These are phyloP conservation scores for Phaeosphaeriaceae sp. DNA, from an alignment of 2,329 filamentous ascomycete genomes.

Conservation along the genomic window DNA sequence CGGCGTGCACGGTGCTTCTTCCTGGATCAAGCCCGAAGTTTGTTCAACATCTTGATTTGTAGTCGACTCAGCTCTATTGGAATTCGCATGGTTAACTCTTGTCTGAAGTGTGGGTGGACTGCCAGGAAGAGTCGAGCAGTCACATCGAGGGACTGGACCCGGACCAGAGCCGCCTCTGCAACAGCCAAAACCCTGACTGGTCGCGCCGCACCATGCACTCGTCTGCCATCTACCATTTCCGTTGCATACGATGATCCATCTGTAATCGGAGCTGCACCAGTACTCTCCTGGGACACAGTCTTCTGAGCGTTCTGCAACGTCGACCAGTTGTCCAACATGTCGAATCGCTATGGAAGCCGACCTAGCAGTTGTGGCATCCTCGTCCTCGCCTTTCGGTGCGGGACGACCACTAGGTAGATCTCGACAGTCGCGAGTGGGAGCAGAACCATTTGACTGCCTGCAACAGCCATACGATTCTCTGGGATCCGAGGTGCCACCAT, in stretches of 20 bases:
- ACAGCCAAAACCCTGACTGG: background rate
- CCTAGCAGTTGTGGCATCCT: background rate
- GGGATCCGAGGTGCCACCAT: background rate
- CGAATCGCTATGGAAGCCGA: background rate
- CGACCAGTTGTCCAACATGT: background rate
- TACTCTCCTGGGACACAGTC: background rate
- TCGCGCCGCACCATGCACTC: conserved; percentile 3
- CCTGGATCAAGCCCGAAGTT: background rate
- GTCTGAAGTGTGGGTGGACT: background rate
- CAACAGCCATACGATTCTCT: background rate
- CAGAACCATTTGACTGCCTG: background rate
- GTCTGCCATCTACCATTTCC: background rate
- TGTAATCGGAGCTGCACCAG: background rate
- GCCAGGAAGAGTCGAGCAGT: background rate
- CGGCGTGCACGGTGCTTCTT: background rate
- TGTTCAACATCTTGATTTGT: background rate
- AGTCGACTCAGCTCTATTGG: too few relatives aligned
- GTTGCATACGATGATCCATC: background rate
- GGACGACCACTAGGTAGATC: background rate
- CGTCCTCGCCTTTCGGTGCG: background rate
- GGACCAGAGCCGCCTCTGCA: background rate
- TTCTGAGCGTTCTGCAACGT: background rate
- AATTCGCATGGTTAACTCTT: too few relatives aligned
- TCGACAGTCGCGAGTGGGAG: background rate
- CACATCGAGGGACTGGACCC: background rate